phyloP scores from a whole-genome alignment of 768 basidiomycete species.

The Nidularia pulvinata region DNA sequence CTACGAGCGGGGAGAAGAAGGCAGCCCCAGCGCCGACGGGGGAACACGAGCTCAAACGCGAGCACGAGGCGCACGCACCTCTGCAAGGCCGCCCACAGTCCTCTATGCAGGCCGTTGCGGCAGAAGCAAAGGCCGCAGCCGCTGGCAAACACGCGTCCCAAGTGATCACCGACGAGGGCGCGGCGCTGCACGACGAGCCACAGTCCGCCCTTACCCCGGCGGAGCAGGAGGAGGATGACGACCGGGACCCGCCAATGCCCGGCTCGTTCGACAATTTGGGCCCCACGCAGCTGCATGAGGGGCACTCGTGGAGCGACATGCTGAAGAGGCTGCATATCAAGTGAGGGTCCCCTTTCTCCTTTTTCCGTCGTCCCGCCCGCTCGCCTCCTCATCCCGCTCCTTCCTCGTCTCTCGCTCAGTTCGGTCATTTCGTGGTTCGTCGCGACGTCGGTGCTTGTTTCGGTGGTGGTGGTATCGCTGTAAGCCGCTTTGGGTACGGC shows the following conservation, averaged over 20 bases:
- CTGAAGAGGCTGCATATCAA: slow-evolving; percentile 20
- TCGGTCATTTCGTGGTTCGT: too few relatives aligned
- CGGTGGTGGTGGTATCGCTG: too few relatives aligned
- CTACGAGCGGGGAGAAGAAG: slow-evolving; percentile 2
- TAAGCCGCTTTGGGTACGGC: too few relatives aligned
- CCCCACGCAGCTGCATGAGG: slow-evolving; percentile 4
- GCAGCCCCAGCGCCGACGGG: background rate
- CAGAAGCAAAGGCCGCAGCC: background rate
- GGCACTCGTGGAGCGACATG: slow-evolving; percentile 23
- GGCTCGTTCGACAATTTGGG: slow-evolving; percentile 44
- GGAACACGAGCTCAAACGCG: background rate
- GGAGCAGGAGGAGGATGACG: slow-evolving; percentile 8
- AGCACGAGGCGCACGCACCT: background rate
- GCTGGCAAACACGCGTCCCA: background rate
- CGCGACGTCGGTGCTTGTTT: too few relatives aligned
- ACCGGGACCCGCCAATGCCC: slow-evolving; percentile 46
- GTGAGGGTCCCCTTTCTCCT: slow-evolving; percentile 13
- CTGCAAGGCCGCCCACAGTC: too few relatives aligned
- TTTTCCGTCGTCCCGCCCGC: too few relatives aligned
- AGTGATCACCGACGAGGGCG: slow-evolving; percentile 6
- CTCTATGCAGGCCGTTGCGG: background rate
- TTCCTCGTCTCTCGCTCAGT: too few relatives aligned
- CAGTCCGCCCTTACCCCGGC: slow-evolving; percentile 10
- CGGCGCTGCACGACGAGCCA: slow-evolving; percentile 12
- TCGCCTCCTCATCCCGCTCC: too few relatives aligned